Percentiles rank a stretch among this genome's conserved stretches.
phyloP scores from a whole-genome alignment of 345 rosid genomes.

The Eucalyptus dawsonii region DNA sequence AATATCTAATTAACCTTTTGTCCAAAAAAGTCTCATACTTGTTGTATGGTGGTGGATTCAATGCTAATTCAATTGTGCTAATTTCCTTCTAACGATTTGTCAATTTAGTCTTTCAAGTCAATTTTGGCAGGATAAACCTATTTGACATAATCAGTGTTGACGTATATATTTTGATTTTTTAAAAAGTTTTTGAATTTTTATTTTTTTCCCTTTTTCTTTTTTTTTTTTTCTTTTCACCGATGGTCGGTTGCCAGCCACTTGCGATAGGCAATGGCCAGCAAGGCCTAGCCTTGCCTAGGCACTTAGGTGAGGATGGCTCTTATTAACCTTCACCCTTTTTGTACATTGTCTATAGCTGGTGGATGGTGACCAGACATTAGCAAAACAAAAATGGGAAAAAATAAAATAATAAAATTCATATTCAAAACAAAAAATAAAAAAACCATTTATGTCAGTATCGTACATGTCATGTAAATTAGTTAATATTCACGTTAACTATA shows the following conservation, averaged over 20 bases:
- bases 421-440: too few species aligned
- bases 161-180: too few species aligned
- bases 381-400: background rate
- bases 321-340: background rate
- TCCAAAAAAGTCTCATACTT: background rate
- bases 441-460: fast-evolving
- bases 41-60: background rate
- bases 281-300: background rate
- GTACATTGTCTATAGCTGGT: background rate
- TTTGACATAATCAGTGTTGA: background rate
- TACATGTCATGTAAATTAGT: too few species aligned
- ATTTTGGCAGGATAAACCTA: too few species aligned
- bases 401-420: too few species aligned
- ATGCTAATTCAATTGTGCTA: background rate
- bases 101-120: background rate
- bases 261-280: background rate
- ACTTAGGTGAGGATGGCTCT: background rate
- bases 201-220: background rate
- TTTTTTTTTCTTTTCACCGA: too few species aligned
- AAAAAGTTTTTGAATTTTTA: too few species aligned
- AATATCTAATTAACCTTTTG: background rate
- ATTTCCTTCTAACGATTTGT: background rate
- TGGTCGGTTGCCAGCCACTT: fast-evolving
- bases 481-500: fast-evolving
- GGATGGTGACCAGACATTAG: background rate